Conservation (phyloP, 1,284 basidiomycete genomes). For the Apiotrichum gamsii region DNA sequence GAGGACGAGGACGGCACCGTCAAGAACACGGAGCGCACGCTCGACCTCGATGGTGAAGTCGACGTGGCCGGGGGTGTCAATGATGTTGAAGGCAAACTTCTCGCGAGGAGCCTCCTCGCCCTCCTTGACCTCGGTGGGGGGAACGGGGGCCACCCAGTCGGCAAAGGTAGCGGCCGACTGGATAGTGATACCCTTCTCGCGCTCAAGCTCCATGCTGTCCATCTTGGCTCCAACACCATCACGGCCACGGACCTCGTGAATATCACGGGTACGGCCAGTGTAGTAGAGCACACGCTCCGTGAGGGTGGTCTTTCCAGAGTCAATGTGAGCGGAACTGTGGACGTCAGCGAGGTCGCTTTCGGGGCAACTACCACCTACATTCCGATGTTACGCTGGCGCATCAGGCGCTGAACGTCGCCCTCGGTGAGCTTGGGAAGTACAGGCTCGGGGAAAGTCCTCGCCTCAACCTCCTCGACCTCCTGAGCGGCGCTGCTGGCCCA, state of each 20-base stretch:
- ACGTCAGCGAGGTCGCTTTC: neutral
- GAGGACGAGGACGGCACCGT: slow-evolving; percentile 92
- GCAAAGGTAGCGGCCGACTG: slow-evolving; percentile 98
- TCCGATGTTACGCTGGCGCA: slow-evolving; percentile 47
- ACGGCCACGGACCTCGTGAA: slow-evolving; percentile 94
- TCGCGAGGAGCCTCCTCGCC: slow-evolving; percentile 52
- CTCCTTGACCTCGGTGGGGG: slow-evolving; percentile 48
- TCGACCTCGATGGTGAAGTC: slow-evolving; percentile 99
- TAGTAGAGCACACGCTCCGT: slow-evolving; percentile 95
- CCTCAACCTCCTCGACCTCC: slow-evolving; percentile 19
- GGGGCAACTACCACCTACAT: slow-evolving; percentile 40
- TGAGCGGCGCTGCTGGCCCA: slow-evolving; percentile 22
- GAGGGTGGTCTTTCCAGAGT: slow-evolving; percentile 96
- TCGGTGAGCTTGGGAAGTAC: slow-evolving; percentile 38
- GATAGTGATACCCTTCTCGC: slow-evolving; percentile 99
- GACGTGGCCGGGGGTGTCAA: slow-evolving; percentile 98
- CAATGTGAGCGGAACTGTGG: slow-evolving; percentile 73
- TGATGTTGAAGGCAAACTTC: slow-evolving; percentile 94
- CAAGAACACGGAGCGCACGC: slow-evolving; percentile 88
- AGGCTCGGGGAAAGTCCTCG: slow-evolving; percentile 36
- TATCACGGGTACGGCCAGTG: slow-evolving; percentile 90
- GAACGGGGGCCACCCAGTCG: slow-evolving; percentile 71
- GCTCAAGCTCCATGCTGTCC: slow-evolving; percentile 99
- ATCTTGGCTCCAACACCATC: slow-evolving; percentile 98
- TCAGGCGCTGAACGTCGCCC: slow-evolving; percentile 34